Evolutionary conservation across 2,329 filamentous ascomycete genomes (phyloP), one percentile per base, ranked within the genome.

Genomic region (Fusarium clavum): DNA sequence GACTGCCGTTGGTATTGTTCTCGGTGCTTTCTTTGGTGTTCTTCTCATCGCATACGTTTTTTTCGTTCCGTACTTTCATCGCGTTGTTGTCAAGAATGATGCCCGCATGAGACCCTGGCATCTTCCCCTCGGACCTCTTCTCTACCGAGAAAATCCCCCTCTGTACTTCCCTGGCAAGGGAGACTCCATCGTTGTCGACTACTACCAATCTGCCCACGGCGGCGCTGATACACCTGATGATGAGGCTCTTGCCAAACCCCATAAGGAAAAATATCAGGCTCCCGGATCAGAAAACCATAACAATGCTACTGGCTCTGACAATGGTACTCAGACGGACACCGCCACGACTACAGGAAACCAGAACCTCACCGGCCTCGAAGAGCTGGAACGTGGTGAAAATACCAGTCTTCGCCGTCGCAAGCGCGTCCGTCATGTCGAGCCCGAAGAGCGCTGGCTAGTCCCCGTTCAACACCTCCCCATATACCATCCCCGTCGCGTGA

Each of bases 261-360:
- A 34, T 4, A 34, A 24, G 8, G 46, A 22, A 0, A 8, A 49
- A 10, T 7, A 9, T 0, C 46, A 29, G 0, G 34, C 13, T 6
- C 22, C 47, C 8, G 30, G 16, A 11, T 44, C 22, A 24, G 41
- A 44, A 1, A 22, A 44, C 0, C 41, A 44, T 8, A 24, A 24
- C 1, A 0, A 3, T 14, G 9, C 22, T 18, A 22, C 41, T 10
- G 41, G 22, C 1, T 18, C 29, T 2, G 30, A 38, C 4, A 24
- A 25, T 2, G 14, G n/a, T 7, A 34, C 22, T 7, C 30, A 25
- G 0, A 22, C 18, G 0, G 47, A 51, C 3, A 14, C 22, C 2
- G 10, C 30, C 22, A 34, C 29, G 5, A 9, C 20, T 0, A 9
- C 47, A 2, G 14, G 47, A 11, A 30, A n/a, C 3, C 20, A 51